Percentiles rank a stretch among this genome's conserved stretches.
Evolutionary conservation across 306 rosid genomes (phyloP).

Genomic region (Prunus fruticosa): DNA sequence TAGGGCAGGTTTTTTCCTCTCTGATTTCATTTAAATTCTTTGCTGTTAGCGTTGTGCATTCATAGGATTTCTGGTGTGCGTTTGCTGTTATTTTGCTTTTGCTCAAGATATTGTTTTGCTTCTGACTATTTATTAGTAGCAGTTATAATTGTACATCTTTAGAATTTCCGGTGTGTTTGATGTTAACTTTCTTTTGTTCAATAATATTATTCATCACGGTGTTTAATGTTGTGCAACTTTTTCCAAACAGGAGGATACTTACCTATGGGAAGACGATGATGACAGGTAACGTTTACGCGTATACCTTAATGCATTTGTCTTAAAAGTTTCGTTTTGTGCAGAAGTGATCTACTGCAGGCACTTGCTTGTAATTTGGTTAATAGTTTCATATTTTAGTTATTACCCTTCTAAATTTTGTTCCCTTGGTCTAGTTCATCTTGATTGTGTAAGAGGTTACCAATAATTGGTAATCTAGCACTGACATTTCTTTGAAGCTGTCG

Average conservation of each 20-base stretch:
- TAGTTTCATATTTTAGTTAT: background rate
- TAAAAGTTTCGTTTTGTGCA: background rate
- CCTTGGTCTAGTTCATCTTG: background rate
- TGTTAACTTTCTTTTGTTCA: background rate
- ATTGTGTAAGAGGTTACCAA: background rate
- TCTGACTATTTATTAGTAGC: background rate
- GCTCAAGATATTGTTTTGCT: background rate
- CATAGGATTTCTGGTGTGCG: background rate
- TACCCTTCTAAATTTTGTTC: background rate
- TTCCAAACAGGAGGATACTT: conserved; percentile 80
- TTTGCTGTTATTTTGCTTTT: background rate
- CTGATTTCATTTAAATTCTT: background rate
- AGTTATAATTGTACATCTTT: background rate
- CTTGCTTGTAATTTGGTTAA: background rate
- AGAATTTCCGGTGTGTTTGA: background rate
- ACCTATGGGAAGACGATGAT: conserved; percentile 97
- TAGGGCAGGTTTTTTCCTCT: background rate
- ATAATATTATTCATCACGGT: background rate
- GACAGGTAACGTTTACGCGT: conserved; percentile 56
- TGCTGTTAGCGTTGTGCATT: background rate
- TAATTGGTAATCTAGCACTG: background rate
- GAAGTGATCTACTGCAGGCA: background rate
- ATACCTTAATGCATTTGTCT: conserved; percentile 8
- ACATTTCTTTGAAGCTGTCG: background rate
- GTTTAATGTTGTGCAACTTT: conserved; percentile 27